phyloP scores from a whole-genome alignment of 1,139 yeast species.

The Sugiyamaella xylanicola region DNA sequence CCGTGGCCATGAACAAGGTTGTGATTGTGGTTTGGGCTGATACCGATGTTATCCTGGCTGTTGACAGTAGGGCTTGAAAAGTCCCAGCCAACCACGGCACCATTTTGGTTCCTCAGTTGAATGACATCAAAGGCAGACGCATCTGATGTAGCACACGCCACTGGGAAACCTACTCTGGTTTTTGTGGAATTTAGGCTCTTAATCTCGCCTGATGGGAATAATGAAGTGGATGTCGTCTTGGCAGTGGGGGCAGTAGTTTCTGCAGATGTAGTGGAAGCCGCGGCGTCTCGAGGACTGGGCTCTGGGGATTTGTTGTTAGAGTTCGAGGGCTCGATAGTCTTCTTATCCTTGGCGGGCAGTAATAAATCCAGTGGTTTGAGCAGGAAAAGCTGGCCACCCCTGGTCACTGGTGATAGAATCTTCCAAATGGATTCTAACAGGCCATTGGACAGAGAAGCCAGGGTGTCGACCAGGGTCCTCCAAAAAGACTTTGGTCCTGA shows the following conservation, averaged over 20 bases:
- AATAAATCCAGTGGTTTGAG: constrained; percentile 16
- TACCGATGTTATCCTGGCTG: not conserved
- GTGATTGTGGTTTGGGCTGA: not conserved
- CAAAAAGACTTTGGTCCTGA: constrained; percentile 12
- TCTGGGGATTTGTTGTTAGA: not conserved
- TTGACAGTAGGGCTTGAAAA: constrained; percentile 9
- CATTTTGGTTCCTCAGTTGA: constrained; percentile 32
- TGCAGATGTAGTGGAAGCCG: constrained; percentile 6
- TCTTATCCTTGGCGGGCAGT: not conserved
- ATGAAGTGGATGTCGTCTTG: constrained; percentile 5
- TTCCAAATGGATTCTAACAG: constrained; percentile 14
- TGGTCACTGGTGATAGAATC: constrained; percentile 15
- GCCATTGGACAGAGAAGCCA: constrained; percentile 13
- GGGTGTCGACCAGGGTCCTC: constrained; percentile 10
- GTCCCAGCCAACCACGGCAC: constrained; percentile 32
- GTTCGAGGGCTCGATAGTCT: not conserved
- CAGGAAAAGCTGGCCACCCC: constrained; percentile 6
- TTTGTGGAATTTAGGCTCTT: constrained; percentile 19
- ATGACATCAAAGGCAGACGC: constrained; percentile 30
- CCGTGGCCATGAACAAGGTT: too few relatives aligned
- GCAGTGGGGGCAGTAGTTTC: constrained; percentile 11
- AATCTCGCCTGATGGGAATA: constrained; percentile 22
- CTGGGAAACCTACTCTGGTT: constrained; percentile 27
- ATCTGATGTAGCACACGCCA: constrained; percentile 35
- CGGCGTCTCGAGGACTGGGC: not conserved